These are phyloP conservation scores for Linum trigynum DNA, from an alignment of 345 rosid genomes.

Conservation along the genomic window DNA sequence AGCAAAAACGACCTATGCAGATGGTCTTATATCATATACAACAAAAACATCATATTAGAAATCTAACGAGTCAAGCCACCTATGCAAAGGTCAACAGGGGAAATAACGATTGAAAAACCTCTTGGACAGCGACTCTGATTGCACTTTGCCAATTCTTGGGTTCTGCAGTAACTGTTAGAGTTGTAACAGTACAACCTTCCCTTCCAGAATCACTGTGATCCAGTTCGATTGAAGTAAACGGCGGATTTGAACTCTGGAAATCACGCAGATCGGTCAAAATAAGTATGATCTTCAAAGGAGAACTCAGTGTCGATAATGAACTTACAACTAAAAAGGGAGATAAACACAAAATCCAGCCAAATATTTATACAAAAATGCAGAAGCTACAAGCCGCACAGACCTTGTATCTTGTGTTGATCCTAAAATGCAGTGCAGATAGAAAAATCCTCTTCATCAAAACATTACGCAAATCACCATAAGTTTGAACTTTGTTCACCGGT, in stretches of 20 bases:
- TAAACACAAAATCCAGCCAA: neutral
- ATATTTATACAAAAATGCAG: neutral
- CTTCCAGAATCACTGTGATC: constrained; percentile 99
- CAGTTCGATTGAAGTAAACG: constrained; percentile 94
- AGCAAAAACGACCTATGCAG: neutral
- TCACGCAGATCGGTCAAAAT: neutral
- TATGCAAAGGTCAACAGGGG: constrained; percentile 6
- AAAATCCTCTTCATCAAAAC: constrained; percentile 99
- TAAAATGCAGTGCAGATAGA: constrained; percentile 94
- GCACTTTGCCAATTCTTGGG: constrained; percentile 97
- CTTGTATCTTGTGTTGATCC: constrained; percentile 97
- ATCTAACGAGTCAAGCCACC: neutral
- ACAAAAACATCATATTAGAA: neutral
- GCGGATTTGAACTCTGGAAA: constrained; percentile 97
- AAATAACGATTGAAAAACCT: constrained; percentile 43
- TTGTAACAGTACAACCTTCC: constrained; percentile 98
- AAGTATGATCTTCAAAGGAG: neutral
- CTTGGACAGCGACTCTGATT: constrained; percentile 89
- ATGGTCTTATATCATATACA: neutral
- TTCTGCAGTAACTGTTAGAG: constrained; percentile 97
- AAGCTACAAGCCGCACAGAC: constrained; percentile 21
- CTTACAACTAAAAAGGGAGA: neutral
- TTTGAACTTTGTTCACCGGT: constrained; percentile 81
- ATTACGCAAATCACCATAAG: constrained; percentile 82
- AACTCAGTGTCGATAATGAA: neutral